Base-by-base conservation (phyloP, 1,139 yeast genomes). In the Candida sp. region DNA sequence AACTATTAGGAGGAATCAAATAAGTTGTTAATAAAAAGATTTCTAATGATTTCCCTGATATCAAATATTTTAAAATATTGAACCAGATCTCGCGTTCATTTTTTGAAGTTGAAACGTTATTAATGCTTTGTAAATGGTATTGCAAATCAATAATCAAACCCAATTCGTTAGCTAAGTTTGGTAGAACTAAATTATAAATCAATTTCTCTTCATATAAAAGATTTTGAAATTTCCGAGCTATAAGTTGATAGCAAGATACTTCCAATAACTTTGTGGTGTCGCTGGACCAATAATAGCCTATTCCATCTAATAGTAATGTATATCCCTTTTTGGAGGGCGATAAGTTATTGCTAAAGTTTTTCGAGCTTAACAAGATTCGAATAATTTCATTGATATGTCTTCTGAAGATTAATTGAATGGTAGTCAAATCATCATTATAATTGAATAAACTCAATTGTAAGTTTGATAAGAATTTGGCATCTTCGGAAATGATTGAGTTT, bases 391-490 rank as follows among this genome's bases (percentile, higher is more conserved):
- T 74, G 22, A 75, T 68, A 47, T 75, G 80, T 48, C 79, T 63
- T 42, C 79, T 57, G 53, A 74, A 69, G 12, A 73, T 72, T 38
- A 75, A 58, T 54, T 75, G 78, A 30, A 74, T 63, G 0, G 80
- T 75, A 19, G 76, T 69, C 45, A 73, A 61, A 50, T 75, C 80
- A 52, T 75, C 80, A 50, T 75, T 75, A 48, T 73, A 73, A 45
- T 65, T 72, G 55, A 66, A 71, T 29, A 75, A 57, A 8, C 76
- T 68, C 39, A 72, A 58, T 50, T 73, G 78, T 36, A 75, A 58
- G 48, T 68, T 71, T 21, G 77, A 68, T 43, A 75, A 57, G 47
- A 75, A 75, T 45, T 67, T 66, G 1, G 79, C 79, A 57, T 75
- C 79, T 52, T 75, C 79, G 3, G 71, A 60, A 5, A 73, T 70